Percentiles rank a stretch among this genome's conserved stretches.
These are phyloP conservation scores for Colletotrichum sp. DNA, from an alignment of 2,329 filamentous ascomycete genomes.

Conservation along the genomic window DNA sequence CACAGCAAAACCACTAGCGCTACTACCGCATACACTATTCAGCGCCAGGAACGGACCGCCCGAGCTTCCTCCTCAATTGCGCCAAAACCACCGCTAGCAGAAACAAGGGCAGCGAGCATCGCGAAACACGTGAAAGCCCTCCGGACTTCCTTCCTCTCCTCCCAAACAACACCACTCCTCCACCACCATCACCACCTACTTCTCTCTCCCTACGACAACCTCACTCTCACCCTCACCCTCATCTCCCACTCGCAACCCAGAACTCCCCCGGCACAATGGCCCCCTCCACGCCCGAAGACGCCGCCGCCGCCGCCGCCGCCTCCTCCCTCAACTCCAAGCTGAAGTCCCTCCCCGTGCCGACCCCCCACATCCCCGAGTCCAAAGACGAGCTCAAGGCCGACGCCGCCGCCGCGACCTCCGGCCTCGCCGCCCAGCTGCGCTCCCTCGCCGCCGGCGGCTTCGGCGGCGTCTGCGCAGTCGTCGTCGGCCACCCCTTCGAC, in stretches of 20 bases:
- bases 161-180: background rate
- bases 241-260: no score
- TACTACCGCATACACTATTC: background rate
- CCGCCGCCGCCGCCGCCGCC: constrained; percentile 23
- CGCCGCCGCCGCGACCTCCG: constrained; percentile 41
- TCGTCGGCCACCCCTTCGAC: constrained; percentile 97
- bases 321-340: constrained; percentile 12
- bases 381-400: constrained; percentile 49
- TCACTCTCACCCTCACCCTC: background rate
- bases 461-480: constrained; percentile 89
- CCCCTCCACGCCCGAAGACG: constrained; percentile 22
- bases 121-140: constrained; percentile 1
- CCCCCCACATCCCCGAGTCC: constrained; percentile 47
- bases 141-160: background rate
- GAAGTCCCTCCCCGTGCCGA: constrained; percentile 35
- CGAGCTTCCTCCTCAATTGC: background rate
- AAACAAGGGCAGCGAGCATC: background rate
- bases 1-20: background rate
- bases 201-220: background rate
- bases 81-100: background rate
- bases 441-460: constrained; percentile 90
- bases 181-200: background rate
- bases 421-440: constrained; percentile 63
- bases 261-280: constrained; percentile 20
- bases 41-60: constrained; percentile 20